Evolutionary conservation across 371 early-diverging fungal species (phyloP).

Genomic region (Syncephalastrum sp.): DNA sequence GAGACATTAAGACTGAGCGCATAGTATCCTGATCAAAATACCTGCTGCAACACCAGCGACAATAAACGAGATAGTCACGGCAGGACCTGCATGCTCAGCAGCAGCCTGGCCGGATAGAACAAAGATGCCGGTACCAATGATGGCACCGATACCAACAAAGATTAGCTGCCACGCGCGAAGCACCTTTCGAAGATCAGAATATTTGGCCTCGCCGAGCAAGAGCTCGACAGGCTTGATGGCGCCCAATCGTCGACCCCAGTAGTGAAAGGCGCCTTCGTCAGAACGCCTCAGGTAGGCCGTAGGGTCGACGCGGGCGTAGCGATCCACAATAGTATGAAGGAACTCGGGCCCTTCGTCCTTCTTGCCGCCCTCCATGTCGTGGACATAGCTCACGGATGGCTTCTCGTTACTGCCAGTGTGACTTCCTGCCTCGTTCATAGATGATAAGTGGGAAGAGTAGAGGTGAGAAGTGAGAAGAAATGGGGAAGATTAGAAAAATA

Average conservation of each 20-base stretch:
- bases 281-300: conserved; percentile 38
- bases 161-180: conserved; percentile 45
- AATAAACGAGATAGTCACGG: conserved; percentile 73
- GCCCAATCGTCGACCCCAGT: conserved; percentile 46
- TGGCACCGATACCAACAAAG: conserved; percentile 68
- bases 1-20: background rate
- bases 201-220: conserved; percentile 44
- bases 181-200: conserved; percentile 45
- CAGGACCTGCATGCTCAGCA: conserved; percentile 76
- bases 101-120: conserved; percentile 73
- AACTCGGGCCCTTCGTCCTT: too few species aligned
- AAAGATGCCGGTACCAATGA: conserved; percentile 73
- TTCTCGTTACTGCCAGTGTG: too few species aligned
- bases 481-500: too few species aligned
- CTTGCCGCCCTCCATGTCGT: too few species aligned
- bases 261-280: conserved; percentile 34
- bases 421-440: too few species aligned
- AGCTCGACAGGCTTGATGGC: conserved; percentile 58
- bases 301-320: conserved; percentile 26
- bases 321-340: conserved; percentile 2
- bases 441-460: too few species aligned
- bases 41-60: conserved; percentile 70
- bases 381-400: too few species aligned
- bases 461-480: too few species aligned
- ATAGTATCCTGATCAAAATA: conserved; percentile 7